Percentiles rank a stretch among this genome's conserved stretches.
phyloP scores from a whole-genome alignment of 2,329 filamentous ascomycete species.

The Xylariales sp. region DNA sequence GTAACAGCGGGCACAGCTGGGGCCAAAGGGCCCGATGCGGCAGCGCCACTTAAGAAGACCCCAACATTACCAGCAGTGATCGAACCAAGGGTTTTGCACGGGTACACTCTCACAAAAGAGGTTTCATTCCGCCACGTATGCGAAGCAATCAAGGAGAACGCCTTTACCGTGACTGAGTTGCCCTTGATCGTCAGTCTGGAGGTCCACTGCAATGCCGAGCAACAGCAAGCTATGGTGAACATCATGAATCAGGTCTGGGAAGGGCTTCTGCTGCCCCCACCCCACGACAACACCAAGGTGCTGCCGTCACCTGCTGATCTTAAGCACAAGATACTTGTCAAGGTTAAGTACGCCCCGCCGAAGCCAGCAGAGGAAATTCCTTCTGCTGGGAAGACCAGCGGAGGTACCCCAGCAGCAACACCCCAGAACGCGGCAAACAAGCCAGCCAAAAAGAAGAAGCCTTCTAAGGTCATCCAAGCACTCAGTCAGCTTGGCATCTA shows the following conservation, averaged over 20 bases:
- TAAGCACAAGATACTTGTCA: conserved; percentile 75
- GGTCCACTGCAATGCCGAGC: conserved; percentile 74
- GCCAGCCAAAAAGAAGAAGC: conserved; percentile 47
- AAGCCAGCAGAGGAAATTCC: conserved; percentile 25
- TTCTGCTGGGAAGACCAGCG: conserved; percentile 35
- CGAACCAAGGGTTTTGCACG: conserved; percentile 80
- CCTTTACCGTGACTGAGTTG: conserved; percentile 69
- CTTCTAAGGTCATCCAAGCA: conserved; percentile 63
- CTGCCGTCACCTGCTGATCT: conserved; percentile 69
- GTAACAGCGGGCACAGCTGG: neutral
- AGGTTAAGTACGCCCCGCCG: conserved; percentile 66
- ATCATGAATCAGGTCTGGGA: conserved; percentile 86
- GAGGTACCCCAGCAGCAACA: too few species aligned
- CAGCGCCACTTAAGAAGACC: conserved; percentile 8
- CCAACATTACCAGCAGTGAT: conserved; percentile 26
- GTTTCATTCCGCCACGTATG: conserved; percentile 85
- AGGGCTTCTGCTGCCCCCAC: conserved; percentile 61
- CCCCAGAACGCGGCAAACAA: too few species aligned
- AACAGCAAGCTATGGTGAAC: conserved; percentile 86
- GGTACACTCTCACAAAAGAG: conserved; percentile 86
- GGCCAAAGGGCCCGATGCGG: neutral
- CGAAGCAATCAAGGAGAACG: conserved; percentile 70
- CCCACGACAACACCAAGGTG: conserved; percentile 37
- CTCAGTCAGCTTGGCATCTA: conserved; percentile 78
- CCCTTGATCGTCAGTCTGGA: conserved; percentile 94